A percentile compares a stretch with the other conserved stretches of the same genome.
Conservation (phyloP, 371 early-diverging fungal genomes). For the Mortierella sp. region DNA sequence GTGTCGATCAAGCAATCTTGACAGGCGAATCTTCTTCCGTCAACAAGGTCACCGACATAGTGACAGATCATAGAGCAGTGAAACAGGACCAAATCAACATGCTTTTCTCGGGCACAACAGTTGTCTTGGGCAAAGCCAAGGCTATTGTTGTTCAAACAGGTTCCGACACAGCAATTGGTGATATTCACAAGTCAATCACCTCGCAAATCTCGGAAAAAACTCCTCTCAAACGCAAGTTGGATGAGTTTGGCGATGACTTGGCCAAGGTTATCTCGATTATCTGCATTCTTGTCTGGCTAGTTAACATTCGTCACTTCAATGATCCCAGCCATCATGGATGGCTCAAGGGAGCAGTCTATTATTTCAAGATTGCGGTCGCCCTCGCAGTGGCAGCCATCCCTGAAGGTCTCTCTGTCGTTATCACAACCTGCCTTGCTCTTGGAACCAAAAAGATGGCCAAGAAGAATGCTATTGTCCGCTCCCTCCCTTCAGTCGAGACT, state of each 20-base stretch:
- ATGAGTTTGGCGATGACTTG: slow-evolving; percentile 73
- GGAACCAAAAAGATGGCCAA: slow-evolving; percentile 93
- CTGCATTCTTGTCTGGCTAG: slow-evolving; percentile 73
- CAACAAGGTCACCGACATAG: slow-evolving; percentile 63
- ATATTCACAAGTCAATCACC: slow-evolving; percentile 88
- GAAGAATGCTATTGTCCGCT: slow-evolving; percentile 89
- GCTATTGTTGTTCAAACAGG: slow-evolving; percentile 82
- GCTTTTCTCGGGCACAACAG: slow-evolving; percentile 74
- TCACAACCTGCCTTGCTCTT: slow-evolving; percentile 92
- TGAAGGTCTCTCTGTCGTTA: slow-evolving; percentile 96
- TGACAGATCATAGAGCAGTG: slow-evolving; percentile 27
- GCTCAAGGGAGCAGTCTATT: slow-evolving; percentile 72
- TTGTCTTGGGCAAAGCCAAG: slow-evolving; percentile 74
- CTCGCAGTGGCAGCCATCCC: slow-evolving; percentile 96
- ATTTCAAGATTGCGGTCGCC: slow-evolving; percentile 67
- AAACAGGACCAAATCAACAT: slow-evolving; percentile 39
- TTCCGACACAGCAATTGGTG: slow-evolving; percentile 90
- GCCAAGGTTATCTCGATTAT: slow-evolving; percentile 61
- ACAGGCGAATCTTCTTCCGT: slow-evolving; percentile 90
- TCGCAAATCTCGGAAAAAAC: slow-evolving; percentile 76
- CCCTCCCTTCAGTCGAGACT: slow-evolving; percentile 90
- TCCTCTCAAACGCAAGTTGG: slow-evolving; percentile 80
- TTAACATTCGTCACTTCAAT: slow-evolving; percentile 75
- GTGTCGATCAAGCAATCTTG: slow-evolving; percentile 90
- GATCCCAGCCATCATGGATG: slow-evolving; percentile 50